Evolutionary conservation across 352 stramenopile genomes (phyloP), one percentile per base, ranked within the genome.

Genomic region (Phytophthora colocasiae): DNA sequence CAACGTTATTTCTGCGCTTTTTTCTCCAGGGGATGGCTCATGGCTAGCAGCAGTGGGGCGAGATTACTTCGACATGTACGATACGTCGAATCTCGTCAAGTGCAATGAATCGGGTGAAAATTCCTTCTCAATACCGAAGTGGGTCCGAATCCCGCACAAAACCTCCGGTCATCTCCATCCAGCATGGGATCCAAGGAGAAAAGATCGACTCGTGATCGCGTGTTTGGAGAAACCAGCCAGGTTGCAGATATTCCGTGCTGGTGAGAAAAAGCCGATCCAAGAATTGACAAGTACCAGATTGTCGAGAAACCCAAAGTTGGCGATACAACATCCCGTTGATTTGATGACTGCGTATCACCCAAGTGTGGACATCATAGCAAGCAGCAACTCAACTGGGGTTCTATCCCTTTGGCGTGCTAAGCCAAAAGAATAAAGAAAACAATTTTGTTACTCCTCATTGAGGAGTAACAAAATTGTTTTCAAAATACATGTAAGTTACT

Each of bases 321-420:
- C 27, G 27, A 14, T 12, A 41, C 36, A 41, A 9, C 4, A 41
- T 17, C 10, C 26, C 11, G 6, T 73, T 89, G 73, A 91, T 65
- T 85, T 83, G 47, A 81, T 93, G 58, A 94, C 89, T 52, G 72
- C 78, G 1, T 93, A 91, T 61, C 88, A 96, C 50, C 83, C 86
- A n/a, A 71, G 73, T 38, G 58, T 84, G 24, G 66, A 87, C n/a
- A 57, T 81, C 12, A 84, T 96, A 40, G 77, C 74, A 0, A 80
- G 87, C 2, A 80, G 83, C 19, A 95, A 93, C 56, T 85, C 80
- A 3, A 81, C 63, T 1, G 83, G 83, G 0, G 60, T 71, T 6
- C 38, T 90, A 43, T 75, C 75, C 53, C 62, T 92, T 27, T 90
- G 80, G 72, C 61, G 76, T 19, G 54, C 48, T 2, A 53, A 64